phyloP scores from a whole-genome alignment of 306 rosid species.

The Quercus wislizeni region DNA sequence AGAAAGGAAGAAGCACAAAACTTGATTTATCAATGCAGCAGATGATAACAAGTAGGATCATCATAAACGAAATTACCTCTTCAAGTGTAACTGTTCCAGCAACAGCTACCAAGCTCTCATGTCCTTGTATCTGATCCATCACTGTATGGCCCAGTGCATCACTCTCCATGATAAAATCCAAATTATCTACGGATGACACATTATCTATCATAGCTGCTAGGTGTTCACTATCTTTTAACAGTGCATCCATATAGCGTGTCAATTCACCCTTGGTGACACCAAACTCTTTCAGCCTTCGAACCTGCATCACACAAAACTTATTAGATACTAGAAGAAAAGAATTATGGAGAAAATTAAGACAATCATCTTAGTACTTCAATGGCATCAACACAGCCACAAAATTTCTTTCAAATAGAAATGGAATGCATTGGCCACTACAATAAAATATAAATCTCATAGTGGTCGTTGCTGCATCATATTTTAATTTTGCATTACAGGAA shows the following conservation, averaged over 20 bases:
- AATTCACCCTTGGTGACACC: constrained; percentile 99
- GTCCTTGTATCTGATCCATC: constrained; percentile 99
- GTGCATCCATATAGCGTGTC: constrained; percentile 93
- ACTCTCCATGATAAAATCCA: constrained; percentile 99
- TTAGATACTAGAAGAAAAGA: constrained; percentile 18
- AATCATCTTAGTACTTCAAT: constrained; percentile 6
- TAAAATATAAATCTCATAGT: neutral
- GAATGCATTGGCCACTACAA: neutral
- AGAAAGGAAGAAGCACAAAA: neutral
- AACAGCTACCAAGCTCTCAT: constrained; percentile 87
- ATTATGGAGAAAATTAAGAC: neutral
- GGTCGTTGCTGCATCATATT: neutral
- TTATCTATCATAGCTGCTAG: constrained; percentile 98
- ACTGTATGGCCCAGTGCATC: constrained; percentile 93
- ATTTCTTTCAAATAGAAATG: neutral
- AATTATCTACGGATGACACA: constrained; percentile 96
- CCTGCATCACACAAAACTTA: constrained; percentile 48
- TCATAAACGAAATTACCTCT: constrained; percentile 55
- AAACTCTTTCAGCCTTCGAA: constrained; percentile 91
- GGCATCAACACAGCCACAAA: neutral
- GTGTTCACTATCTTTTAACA: constrained; percentile 96
- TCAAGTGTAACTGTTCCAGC: constrained; percentile 93
- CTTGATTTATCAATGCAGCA: neutral
- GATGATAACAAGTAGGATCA: neutral
- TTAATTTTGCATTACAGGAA: neutral